Base-by-base conservation (phyloP, 495 filamentous ascomycete species). In the Penicillium desertorum region DNA sequence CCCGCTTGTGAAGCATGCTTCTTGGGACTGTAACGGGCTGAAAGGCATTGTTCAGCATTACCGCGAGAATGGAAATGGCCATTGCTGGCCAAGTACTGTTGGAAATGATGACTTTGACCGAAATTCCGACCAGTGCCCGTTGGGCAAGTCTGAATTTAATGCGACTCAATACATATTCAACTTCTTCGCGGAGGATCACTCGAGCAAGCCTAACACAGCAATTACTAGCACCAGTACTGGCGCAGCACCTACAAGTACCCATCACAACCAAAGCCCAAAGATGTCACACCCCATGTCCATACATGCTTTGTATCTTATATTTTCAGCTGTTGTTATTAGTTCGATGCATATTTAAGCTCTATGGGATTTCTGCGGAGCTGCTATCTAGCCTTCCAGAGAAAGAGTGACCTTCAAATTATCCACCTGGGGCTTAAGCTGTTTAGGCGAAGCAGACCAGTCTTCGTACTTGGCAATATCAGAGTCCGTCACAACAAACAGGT, bases 41-140 rank as follows among this genome's bases (percentile, higher is more conserved):
- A 58, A 62, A 53, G 76, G 72, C 5, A 71, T 66, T 56, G 59
- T 79, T 48, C 76, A 81, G 56, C 76, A 79, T 47, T 80, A 76
- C 63, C 78, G 77, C 34, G 66, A 79, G 32, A 71, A 74, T 51
- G 67, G 73, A 29, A 77, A 67, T 58, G 68, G 68, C 42, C 77
- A 81, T 54, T 75, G 69, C 43, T 81, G 79, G 79, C 76, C 76
- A 10, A 70, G 70, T 12, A 79, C 71, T 4, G 53, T 56, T 9
- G 43, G 59, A 2, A 80, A 81, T 62, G 61, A 51, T 17, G 77
- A 80, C 51, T 65, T 54, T 34, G 10, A 27, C 2, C 37, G 37
- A 6, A 32, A 51, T 32, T 14, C 45, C 17, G 25, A 39, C 4
- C 57, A 65, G 23, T 63, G 63, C 27, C 55, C 55, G 5, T 6